Evolutionary conservation across 495 filamentous ascomycete genomes (phyloP), one percentile per base, ranked within the genome.

Genomic region (Cenococcum geophilum): DNA sequence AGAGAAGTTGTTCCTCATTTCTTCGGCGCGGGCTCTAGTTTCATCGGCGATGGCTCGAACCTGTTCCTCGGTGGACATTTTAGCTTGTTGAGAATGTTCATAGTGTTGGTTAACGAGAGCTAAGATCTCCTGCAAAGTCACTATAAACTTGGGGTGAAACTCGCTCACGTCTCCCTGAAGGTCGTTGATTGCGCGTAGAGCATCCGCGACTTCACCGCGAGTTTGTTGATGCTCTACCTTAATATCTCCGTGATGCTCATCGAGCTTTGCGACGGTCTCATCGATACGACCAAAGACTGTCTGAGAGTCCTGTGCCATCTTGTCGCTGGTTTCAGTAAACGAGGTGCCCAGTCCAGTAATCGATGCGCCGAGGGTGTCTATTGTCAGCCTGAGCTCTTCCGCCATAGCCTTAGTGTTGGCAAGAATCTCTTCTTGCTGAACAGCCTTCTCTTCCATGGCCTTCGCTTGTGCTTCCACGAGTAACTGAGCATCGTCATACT

Each of bases 111-210:
- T 85, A 36, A 95, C 87, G 53, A 92, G 77, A 18, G 79, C 74
- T n/a, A 92, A 77, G n/a, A 95, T 84, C 66, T 93, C 87, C 62
- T 89, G 86, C 49, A 97, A 80, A 0, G 86, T 82, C 32, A 91
- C 84, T 32, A 95, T 77, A 55, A 96, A 86, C 71, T 91, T 87
- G 4, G 92, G 92, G 58, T 95, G 84, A 71, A 86, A 88, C 70
- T 95, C 90, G 5, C 80, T 79, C 10, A 92, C 78, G 53, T 91
- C 80, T 55, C 78, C 83, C 58, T 92, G 89, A 0, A 96, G 78
- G 49, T 82, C 84, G 53, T 89, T 89, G 20, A 96, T 82, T 3
- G 84, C 82, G 63, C 79, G 80, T 27, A 89, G 75, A 4, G 84
- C 81, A 65, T 88, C 84, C 59, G 86, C 82, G 54, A 90, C 77